phyloP scores from a whole-genome alignment of 768 basidiomycete genomes.

The Pulveroboletus sp. region DNA sequence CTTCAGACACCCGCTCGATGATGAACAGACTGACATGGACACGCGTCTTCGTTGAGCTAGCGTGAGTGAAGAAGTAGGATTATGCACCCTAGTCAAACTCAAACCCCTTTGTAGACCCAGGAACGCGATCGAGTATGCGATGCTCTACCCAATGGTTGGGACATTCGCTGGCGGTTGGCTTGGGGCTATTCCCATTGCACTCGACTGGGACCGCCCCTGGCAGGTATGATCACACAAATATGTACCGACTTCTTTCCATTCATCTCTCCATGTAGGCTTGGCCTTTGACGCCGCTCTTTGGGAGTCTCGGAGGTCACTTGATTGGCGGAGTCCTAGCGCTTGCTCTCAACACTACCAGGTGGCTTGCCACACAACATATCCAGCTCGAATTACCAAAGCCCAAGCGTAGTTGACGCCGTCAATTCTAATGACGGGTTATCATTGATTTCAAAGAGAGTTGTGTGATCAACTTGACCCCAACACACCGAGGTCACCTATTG shows the following conservation, averaged over 20 bases:
- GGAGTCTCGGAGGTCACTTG: constrained; percentile 66
- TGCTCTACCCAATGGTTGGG: constrained; percentile 77
- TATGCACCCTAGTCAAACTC: neutral
- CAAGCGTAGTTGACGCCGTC: constrained; percentile 19
- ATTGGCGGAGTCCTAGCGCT: constrained; percentile 54
- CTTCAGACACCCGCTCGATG: constrained; percentile 39
- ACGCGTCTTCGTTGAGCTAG: constrained; percentile 74
- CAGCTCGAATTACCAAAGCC: constrained; percentile 20
- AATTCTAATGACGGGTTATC: neutral
- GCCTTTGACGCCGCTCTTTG: constrained; percentile 75
- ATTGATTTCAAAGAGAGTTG: constrained; percentile 6
- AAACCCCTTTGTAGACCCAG: constrained; percentile 37
- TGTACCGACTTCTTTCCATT: neutral
- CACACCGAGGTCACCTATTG: constrained; percentile 74
- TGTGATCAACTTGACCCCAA: constrained; percentile 21
- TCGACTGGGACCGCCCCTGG: constrained; percentile 98
- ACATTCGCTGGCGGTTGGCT: constrained; percentile 73
- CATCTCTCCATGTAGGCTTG: constrained; percentile 52
- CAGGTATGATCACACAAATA: constrained; percentile 57
- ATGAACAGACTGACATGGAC: constrained; percentile 64
- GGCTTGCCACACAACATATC: constrained; percentile 38
- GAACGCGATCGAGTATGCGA: constrained; percentile 67
- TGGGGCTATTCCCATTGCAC: constrained; percentile 78
- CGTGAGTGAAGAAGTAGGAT: constrained; percentile 48
- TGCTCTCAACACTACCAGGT: constrained; percentile 35